Conservation (phyloP, 805 yeast genomes). For the Maudiozyma pseudohumilis region DNA sequence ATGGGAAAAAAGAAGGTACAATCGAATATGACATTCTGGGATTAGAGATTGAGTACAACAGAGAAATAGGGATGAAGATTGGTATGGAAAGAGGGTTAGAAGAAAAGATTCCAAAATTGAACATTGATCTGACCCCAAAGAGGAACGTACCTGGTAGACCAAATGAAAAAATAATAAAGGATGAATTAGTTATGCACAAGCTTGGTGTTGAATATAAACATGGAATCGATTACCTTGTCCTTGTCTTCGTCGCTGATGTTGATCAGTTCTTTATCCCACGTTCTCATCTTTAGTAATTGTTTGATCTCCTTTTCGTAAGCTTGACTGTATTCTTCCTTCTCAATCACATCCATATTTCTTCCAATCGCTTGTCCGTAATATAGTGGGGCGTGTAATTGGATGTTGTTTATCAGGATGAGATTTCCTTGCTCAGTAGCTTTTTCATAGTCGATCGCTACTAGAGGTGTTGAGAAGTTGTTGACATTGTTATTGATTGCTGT, state of each 20-base stretch:
- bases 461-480: too few species aligned
- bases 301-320: slow-evolving; percentile 10
- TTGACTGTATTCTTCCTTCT: too few species aligned
- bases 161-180: too few species aligned
- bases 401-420: too few species aligned
- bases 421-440: too few species aligned
- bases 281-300: slow-evolving; percentile 3
- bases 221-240: not conserved
- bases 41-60: slow-evolving; percentile 7
- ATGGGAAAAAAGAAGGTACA: slow-evolving; percentile 4
- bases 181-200: too few species aligned
- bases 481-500: too few species aligned
- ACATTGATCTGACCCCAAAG: not conserved
- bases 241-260: not conserved
- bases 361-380: too few species aligned
- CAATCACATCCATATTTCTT: too few species aligned
- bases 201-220: slow-evolving; percentile 7
- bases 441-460: too few species aligned
- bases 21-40: slow-evolving; percentile 12
- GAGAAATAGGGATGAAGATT: slow-evolving; percentile 4
- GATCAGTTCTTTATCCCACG: not conserved
- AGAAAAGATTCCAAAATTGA: slow-evolving; percentile 5
- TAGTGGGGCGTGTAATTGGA: too few species aligned
- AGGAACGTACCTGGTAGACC: slow-evolving; percentile 7
- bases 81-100: slow-evolving; percentile 8